Percentiles rank a stretch among this genome's conserved stretches.
These are phyloP conservation scores for Hypoxylon sp. DNA, from an alignment of 2,329 filamentous ascomycete species.

Conservation along the genomic window DNA sequence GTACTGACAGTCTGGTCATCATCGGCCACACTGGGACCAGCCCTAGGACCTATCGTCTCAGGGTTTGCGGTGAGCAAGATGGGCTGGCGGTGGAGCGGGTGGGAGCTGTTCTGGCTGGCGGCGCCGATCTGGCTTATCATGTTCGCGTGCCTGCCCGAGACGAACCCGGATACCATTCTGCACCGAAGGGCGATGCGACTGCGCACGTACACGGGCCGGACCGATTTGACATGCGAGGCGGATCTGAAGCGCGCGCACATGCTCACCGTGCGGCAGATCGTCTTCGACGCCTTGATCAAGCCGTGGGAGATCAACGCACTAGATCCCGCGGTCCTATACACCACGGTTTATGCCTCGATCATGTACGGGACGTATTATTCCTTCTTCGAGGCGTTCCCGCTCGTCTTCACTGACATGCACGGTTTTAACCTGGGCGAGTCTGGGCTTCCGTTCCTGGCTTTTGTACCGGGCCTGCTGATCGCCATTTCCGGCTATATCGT, in stretches of 20 bases:
- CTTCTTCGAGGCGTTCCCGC: constrained; percentile 65
- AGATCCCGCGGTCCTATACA: constrained; percentile 56
- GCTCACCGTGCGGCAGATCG: constrained; percentile 37
- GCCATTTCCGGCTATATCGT: constrained; percentile 55
- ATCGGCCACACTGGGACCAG: constrained; percentile 36
- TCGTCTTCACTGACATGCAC: constrained; percentile 62
- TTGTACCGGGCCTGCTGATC: constrained; percentile 58
- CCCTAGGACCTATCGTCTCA: constrained; percentile 39
- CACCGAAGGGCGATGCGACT: constrained; percentile 39
- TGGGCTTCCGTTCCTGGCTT: constrained; percentile 61
- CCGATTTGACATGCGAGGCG: constrained; percentile 39
- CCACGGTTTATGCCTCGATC: constrained; percentile 59
- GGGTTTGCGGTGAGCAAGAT: constrained; percentile 37
- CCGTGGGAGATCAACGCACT: constrained; percentile 55
- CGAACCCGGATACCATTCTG: constrained; percentile 48
- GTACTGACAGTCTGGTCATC: constrained; percentile 40
- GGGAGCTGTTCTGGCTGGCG: constrained; percentile 43
- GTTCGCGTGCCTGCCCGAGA: constrained; percentile 51
- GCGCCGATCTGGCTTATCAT: constrained; percentile 37
- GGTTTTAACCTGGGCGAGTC: constrained; percentile 60
- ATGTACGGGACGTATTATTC: constrained; percentile 62
- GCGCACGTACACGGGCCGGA: constrained; percentile 26
- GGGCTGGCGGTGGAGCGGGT: constrained; percentile 41
- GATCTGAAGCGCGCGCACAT: constrained; percentile 48
- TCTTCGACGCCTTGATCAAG: constrained; percentile 47